Evolutionary conservation across 208 protist genomes (phyloP).

Genomic region (Tritrichomonas foetus): DNA sequence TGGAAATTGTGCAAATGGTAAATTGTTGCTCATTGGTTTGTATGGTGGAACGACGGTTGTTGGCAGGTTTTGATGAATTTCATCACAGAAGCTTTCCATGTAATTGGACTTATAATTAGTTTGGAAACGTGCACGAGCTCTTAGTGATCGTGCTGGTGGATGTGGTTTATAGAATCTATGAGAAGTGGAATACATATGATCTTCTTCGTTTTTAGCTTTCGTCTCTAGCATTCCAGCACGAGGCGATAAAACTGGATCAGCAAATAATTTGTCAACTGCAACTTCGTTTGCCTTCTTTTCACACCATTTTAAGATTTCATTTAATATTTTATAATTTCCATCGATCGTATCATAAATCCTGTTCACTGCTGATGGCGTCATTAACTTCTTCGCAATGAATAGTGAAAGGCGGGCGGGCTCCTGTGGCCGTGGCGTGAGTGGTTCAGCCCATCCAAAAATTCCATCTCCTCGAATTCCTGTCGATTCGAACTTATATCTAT

Average conservation of each 20-base stretch:
- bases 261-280: background rate
- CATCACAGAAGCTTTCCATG: background rate
- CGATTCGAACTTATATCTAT: background rate
- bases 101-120: background rate
- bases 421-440: background rate
- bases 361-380: background rate
- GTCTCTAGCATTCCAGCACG: background rate
- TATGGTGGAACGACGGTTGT: no score
- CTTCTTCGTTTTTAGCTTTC: background rate
- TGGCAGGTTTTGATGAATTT: background rate
- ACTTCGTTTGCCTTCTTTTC: background rate
- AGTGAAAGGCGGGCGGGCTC: background rate
- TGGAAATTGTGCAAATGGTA: no score
- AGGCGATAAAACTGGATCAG: background rate
- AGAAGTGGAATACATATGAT: background rate
- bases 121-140: background rate
- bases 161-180: background rate
- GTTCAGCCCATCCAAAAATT: background rate
- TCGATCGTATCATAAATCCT: background rate
- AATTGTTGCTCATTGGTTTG: no score
- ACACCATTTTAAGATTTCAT: background rate
- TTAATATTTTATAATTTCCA: background rate
- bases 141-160: background rate
- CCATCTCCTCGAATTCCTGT: background rate
- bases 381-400: background rate